These are phyloP conservation scores for Erigeron philadelphicus DNA, from an alignment of 140 eudicot genomes.

Conservation along the genomic window DNA sequence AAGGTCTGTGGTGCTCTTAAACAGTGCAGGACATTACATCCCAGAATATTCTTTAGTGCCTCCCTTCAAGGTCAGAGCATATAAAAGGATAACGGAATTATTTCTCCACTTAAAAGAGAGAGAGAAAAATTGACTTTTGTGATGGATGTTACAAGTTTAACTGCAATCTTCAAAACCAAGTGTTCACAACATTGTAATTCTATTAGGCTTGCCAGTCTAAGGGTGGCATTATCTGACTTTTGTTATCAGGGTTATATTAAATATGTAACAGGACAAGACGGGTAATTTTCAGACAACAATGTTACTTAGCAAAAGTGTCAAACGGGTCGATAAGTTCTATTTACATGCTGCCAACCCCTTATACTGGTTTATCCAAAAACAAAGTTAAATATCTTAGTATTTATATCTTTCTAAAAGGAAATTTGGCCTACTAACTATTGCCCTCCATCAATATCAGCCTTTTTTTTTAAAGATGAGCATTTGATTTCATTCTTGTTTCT, in stretches of 20 bases:
- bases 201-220: too few species aligned
- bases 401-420: not conserved
- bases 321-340: not conserved
- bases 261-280: not conserved
- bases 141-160: not conserved
- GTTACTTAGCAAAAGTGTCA: not conserved
- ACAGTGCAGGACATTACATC: conserved; percentile 70
- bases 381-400: not conserved
- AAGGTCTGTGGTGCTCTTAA: conserved; percentile 74
- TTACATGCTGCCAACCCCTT: not conserved
- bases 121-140: conserved; percentile 10
- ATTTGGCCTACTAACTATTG: not conserved
- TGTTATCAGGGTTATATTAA: not conserved
- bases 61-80: conserved; percentile 50
- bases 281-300: not conserved
- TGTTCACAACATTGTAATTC: too few species aligned
- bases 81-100: not conserved
- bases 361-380: not conserved
- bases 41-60: conserved; percentile 64
- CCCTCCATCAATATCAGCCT: not conserved
- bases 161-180: not conserved
- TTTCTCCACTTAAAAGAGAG: not conserved
- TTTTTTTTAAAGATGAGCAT: conserved; percentile 6
- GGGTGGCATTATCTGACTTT: not conserved
- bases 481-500: not conserved